Evolutionary conservation across 176 grass and related monocot genomes (phyloP).

Genomic region (Alopecurus myosuroides): DNA sequence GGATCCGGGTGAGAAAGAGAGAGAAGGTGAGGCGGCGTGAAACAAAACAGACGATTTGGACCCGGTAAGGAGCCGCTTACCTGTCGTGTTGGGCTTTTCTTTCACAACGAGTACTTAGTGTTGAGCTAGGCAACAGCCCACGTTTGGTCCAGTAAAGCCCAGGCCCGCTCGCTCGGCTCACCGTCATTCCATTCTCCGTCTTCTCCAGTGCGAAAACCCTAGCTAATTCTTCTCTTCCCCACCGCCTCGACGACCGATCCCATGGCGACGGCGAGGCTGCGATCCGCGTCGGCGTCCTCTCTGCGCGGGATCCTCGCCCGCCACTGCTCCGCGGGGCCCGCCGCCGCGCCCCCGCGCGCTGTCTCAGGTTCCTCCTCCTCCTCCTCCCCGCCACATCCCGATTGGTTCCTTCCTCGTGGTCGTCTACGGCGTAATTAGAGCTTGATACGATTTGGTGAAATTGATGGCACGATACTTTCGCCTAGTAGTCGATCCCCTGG

Average conservation of each 20-base stretch:
- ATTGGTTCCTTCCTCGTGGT: neutral
- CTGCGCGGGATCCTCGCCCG: constrained; percentile 27
- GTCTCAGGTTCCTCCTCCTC: constrained; percentile 18
- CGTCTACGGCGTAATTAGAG: neutral
- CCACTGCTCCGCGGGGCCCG: neutral
- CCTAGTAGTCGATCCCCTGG: neutral
- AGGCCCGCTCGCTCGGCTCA: neutral
- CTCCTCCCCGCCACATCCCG: neutral
- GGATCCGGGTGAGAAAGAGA: neutral
- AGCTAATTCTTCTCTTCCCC: neutral
- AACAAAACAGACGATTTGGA: neutral
- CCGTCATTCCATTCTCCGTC: neutral
- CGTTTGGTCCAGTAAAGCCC: neutral
- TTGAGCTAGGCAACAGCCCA: neutral
- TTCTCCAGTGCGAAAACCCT: constrained; percentile 28
- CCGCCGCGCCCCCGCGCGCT: neutral
- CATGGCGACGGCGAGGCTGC: constrained; percentile 43
- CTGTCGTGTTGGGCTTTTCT: neutral
- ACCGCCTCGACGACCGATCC: neutral
- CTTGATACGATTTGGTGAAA: neutral
- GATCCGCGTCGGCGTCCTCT: constrained; percentile 34
- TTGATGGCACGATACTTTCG: neutral
- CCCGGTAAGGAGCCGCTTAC: neutral
- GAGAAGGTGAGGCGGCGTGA: neutral
- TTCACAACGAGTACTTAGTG: too few species aligned